A percentile compares a stretch with the other conserved stretches of the same genome.
Evolutionary conservation across 1,139 yeast genomes (phyloP).

Genomic region (Suhomyces atakaporum): DNA sequence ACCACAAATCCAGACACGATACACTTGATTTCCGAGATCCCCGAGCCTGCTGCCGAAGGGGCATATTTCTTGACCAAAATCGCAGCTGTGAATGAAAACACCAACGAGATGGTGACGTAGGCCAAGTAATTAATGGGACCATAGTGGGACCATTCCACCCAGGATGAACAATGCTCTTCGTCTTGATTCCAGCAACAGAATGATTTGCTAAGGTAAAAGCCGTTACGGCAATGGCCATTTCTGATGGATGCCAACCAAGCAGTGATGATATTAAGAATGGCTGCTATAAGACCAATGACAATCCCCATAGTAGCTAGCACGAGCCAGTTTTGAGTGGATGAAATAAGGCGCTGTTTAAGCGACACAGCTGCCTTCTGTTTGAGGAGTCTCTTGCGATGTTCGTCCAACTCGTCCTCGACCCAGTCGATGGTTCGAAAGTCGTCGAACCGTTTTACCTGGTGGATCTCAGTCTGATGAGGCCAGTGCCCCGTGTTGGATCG

Average conservation of each 20-base stretch:
- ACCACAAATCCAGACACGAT: constrained; percentile 89
- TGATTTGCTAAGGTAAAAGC: constrained; percentile 68
- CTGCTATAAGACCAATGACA: constrained; percentile 80
- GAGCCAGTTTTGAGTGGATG: constrained; percentile 70
- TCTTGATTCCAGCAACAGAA: constrained; percentile 81
- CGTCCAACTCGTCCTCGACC: constrained; percentile 73
- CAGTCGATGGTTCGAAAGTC: constrained; percentile 78
- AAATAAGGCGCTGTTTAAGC: constrained; percentile 31
- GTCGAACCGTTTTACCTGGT: constrained; percentile 49
- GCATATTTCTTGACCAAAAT: constrained; percentile 69
- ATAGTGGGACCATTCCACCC: constrained; percentile 58
- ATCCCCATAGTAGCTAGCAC: constrained; percentile 75
- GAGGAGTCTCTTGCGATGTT: constrained; percentile 44
- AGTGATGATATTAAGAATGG: constrained; percentile 74
- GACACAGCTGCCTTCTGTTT: constrained; percentile 24
- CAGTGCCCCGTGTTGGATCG: constrained; percentile 38
- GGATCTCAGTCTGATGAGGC: constrained; percentile 38
- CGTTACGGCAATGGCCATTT: constrained; percentile 71
- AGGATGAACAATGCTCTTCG: constrained; percentile 49
- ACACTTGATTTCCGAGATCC: constrained; percentile 94
- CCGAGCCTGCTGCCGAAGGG: constrained; percentile 95
- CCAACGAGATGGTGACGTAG: constrained; percentile 60
- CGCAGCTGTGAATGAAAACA: constrained; percentile 68
- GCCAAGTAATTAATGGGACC: constrained; percentile 53
- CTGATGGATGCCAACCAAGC: constrained; percentile 83